A percentile compares a stretch with the other conserved stretches of the same genome.
Conservation (phyloP, 306 rosid genomes). For the Cicer chorassanicum region DNA sequence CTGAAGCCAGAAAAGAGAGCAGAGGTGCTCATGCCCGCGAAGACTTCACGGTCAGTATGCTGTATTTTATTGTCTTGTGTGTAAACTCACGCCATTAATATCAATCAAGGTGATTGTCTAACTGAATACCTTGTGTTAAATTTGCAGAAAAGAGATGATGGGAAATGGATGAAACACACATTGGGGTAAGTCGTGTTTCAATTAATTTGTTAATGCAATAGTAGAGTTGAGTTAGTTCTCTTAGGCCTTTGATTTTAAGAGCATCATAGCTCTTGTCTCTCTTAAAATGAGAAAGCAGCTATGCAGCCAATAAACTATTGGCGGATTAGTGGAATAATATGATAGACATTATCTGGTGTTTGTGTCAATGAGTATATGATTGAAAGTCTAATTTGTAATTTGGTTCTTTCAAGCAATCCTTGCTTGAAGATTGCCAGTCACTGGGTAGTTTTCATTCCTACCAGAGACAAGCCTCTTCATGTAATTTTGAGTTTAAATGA, state of each 20-base stretch:
- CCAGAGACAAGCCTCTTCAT: no score
- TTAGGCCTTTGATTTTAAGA: conserved; percentile 1
- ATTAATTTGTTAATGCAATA: not conserved
- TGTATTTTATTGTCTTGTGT: not conserved
- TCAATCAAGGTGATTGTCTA: not conserved
- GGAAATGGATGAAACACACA: conserved; percentile 73
- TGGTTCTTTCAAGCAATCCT: no score
- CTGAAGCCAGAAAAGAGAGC: conserved; percentile 94
- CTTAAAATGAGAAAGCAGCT: not conserved
- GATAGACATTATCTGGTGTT: no score
- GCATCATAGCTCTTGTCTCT: conserved; percentile 9
- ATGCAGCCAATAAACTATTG: not conserved
- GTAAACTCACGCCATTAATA: not conserved
- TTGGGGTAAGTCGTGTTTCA: conserved; percentile 61
- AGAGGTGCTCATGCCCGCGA: conserved; percentile 96
- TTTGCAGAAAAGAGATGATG: conserved; percentile 80
- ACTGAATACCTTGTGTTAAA: conserved; percentile 36
- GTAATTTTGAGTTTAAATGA: no score
- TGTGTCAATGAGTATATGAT: no score
- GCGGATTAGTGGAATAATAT: not conserved
- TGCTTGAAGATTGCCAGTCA: no score
- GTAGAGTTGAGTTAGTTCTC: not conserved
- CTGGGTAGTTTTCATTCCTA: no score
- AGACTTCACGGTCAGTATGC: conserved; percentile 72
- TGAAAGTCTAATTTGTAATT: no score